phyloP scores from a whole-genome alignment of 257 asterid genomes.

The Eustoma russellianum region DNA sequence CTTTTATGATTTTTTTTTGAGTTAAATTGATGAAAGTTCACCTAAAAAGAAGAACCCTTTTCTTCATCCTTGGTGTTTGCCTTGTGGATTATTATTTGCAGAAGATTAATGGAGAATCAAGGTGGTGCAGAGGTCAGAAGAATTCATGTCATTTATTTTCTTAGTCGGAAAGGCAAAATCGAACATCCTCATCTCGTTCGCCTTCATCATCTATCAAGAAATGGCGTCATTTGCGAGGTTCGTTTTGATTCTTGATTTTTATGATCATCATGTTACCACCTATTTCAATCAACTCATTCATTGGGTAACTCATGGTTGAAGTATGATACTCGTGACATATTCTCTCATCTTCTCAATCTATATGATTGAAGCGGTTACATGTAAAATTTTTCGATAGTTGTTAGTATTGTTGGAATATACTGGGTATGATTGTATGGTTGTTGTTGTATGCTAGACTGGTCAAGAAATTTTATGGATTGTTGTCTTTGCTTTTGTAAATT shows the following conservation, averaged over 20 bases:
- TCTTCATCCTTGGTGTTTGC: constrained; percentile 10
- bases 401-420: no score
- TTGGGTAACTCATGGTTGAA: no score
- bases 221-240: constrained; percentile 80
- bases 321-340: no score
- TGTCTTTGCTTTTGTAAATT: background rate
- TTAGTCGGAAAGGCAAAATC: constrained; percentile 62
- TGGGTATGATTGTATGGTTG: no score
- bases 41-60: constrained; percentile 36
- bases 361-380: no score
- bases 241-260: background rate
- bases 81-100: constrained; percentile 10
- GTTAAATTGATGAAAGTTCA: constrained; percentile 8
- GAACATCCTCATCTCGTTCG: constrained; percentile 92
- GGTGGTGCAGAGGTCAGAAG: constrained; percentile 70
- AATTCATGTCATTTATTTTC: constrained; percentile 67
- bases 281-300: no score
- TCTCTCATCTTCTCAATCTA: no score
- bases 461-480: no score
- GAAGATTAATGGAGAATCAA: constrained; percentile 60
- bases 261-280: no score
- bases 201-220: constrained; percentile 60
- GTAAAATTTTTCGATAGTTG: no score
- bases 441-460: no score
- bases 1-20: constrained; percentile 4